Percentiles rank a stretch among this genome's conserved stretches.
Evolutionary conservation across 441 rosid species (phyloP).

Genomic region (Jatropha multifida): DNA sequence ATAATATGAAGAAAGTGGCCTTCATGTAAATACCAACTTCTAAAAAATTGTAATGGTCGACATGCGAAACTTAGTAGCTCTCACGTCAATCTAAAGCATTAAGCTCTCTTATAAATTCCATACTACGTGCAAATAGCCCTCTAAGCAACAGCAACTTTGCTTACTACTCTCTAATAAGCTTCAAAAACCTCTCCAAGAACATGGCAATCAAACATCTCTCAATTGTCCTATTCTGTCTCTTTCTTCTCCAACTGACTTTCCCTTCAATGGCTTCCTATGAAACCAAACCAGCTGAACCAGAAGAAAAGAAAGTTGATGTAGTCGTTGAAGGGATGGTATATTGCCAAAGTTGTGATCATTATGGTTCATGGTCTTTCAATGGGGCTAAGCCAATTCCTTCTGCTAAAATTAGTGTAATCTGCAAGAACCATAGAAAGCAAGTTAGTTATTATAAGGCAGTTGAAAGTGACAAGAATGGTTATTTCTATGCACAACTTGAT

Average conservation of each 20-base stretch:
- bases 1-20: constrained; percentile 24
- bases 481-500: constrained; percentile 71
- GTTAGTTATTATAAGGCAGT: constrained; percentile 66
- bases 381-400: constrained; percentile 65
- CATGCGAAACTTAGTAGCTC: constrained; percentile 26
- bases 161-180: neutral
- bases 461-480: constrained; percentile 52
- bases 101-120: constrained; percentile 24
- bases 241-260: constrained; percentile 37
- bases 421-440: constrained; percentile 58
- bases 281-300: constrained; percentile 26
- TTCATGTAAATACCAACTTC: constrained; percentile 32
- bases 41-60: constrained; percentile 10
- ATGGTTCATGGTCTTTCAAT: constrained; percentile 69
- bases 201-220: constrained; percentile 42
- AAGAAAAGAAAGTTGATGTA: constrained; percentile 43
- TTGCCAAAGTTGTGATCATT: constrained; percentile 69
- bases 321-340: constrained; percentile 84
- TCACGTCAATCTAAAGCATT: constrained; percentile 32
- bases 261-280: constrained; percentile 28
- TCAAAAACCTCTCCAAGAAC: constrained; percentile 16
- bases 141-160: constrained; percentile 12
- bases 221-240: constrained; percentile 31
- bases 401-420: constrained; percentile 70
- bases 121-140: neutral